Evolutionary conservation across 176 grass and related monocot species (phyloP).

Genomic region (Metroxylon sagu): DNA sequence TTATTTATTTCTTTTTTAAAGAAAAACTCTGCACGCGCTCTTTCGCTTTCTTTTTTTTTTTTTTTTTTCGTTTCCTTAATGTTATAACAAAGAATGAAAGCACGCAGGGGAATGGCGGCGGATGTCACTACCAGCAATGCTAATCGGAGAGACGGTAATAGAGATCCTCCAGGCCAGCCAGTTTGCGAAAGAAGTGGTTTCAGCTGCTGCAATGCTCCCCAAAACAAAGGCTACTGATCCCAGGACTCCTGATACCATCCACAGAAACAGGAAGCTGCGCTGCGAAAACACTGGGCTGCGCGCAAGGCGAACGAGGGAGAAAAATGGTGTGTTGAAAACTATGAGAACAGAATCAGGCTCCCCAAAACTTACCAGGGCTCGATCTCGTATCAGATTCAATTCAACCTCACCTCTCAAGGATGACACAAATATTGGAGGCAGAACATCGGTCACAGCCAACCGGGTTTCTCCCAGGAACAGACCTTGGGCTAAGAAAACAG

Average conservation of each 20-base stretch:
- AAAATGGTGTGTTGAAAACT: conserved; percentile 40
- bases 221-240: conserved; percentile 16
- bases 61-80: too few species aligned
- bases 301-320: conserved; percentile 57
- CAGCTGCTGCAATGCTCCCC: conserved; percentile 8
- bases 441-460: conserved; percentile 38
- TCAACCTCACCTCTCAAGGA: conserved; percentile 35
- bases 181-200: conserved; percentile 46
- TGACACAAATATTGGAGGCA: not conserved
- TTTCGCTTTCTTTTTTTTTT: not conserved
- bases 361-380: conserved; percentile 31
- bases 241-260: conserved; percentile 36
- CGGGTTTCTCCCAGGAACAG: conserved; percentile 61
- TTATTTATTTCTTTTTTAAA: not conserved
- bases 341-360: conserved; percentile 29
- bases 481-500: conserved; percentile 74
- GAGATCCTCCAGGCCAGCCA: conserved; percentile 77
- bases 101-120: conserved; percentile 46
- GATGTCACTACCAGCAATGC: conserved; percentile 81
- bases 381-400: conserved; percentile 77
- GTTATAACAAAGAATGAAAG: not conserved
- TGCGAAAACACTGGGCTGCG: conserved; percentile 34
- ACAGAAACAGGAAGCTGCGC: conserved; percentile 19
- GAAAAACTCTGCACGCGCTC: not conserved
- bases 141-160: conserved; percentile 59